phyloP scores from a whole-genome alignment of 345 rosid species.

The Reutealis trisperma region DNA sequence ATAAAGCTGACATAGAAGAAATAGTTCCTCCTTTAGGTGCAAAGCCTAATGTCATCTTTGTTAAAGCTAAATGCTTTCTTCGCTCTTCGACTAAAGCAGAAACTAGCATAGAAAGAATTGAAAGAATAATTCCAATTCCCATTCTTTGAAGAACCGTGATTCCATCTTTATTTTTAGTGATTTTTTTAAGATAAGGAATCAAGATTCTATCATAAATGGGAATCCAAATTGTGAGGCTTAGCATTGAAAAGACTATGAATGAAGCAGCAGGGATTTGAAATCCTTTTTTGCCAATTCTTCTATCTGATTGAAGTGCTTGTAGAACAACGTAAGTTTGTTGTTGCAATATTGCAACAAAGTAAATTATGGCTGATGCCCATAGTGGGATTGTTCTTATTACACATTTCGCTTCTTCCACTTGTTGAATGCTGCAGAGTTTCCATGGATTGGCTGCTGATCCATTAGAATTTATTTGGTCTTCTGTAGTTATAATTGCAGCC shows the following conservation, averaged over 20 bases:
- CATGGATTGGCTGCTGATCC: conserved; percentile 55
- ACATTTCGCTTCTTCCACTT: conserved; percentile 71
- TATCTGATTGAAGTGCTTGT: conserved; percentile 60
- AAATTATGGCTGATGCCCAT: conserved; percentile 54
- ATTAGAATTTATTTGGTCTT: conserved; percentile 45
- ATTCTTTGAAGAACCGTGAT: conserved; percentile 32
- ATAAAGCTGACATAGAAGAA: conserved; percentile 22
- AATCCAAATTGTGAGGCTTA: conserved; percentile 50
- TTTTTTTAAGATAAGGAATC: conserved; percentile 40
- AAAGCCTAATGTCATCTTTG: conserved; percentile 17
- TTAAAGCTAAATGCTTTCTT: conserved; percentile 14
- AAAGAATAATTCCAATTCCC: conserved; percentile 23
- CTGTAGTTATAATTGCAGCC: conserved; percentile 50
- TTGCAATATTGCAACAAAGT: conserved; percentile 40
- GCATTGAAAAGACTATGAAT: conserved; percentile 52
- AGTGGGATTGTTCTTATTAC: conserved; percentile 53
- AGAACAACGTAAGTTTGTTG: conserved; percentile 55
- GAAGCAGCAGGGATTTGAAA: conserved; percentile 59
- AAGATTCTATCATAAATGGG: conserved; percentile 53
- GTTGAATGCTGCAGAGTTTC: conserved; percentile 66
- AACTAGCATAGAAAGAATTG: conserved; percentile 1
- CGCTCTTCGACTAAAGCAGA: conserved; percentile 19
- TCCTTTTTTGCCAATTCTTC: conserved; percentile 33
- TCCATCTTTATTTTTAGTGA: conserved; percentile 43
- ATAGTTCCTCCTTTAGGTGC: conserved; percentile 1